These are phyloP conservation scores for Orbilia brochopaga DNA, from an alignment of 2,329 filamentous ascomycete species.

Conservation along the genomic window DNA sequence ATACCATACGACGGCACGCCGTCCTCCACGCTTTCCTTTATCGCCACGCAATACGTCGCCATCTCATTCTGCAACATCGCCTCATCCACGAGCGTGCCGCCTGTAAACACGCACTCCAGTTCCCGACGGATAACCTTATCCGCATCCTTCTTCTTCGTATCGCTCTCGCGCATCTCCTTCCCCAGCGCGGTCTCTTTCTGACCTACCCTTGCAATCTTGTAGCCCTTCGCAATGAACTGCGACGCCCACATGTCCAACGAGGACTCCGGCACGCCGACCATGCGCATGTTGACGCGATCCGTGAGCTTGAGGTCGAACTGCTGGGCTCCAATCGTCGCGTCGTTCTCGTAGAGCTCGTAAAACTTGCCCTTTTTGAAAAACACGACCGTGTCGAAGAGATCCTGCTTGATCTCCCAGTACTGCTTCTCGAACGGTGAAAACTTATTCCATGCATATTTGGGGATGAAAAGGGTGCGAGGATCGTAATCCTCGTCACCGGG, in stretches of 20 bases:
- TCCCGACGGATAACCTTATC: slow-evolving; percentile 95
- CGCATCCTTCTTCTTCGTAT: slow-evolving; percentile 71
- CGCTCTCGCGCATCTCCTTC: slow-evolving; percentile 98
- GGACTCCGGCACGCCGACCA: slow-evolving; percentile 96
- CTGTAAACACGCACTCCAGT: slow-evolving; percentile 86
- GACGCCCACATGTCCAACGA: slow-evolving; percentile 97
- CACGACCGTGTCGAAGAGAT: slow-evolving; percentile 95
- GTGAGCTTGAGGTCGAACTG: slow-evolving; percentile 97
- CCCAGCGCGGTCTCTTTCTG: slow-evolving; percentile 94
- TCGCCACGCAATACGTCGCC: slow-evolving; percentile 92
- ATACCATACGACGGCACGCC: slow-evolving; percentile 85
- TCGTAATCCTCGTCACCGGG: slow-evolving; percentile 86
- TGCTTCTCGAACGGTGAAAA: slow-evolving; percentile 97
- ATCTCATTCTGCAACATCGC: slow-evolving; percentile 98
- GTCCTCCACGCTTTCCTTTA: slow-evolving; percentile 73
- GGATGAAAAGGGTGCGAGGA: slow-evolving; percentile 86
- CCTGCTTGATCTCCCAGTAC: slow-evolving; percentile 99
- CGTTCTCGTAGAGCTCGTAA: slow-evolving; percentile 97
- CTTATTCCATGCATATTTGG: slow-evolving; percentile 75
- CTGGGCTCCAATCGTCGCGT: slow-evolving; percentile 91
- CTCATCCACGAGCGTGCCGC: slow-evolving; percentile 90
- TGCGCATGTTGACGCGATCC: slow-evolving; percentile 98
- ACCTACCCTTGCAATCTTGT: slow-evolving; percentile 94
- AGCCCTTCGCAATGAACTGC: slow-evolving; percentile 97
- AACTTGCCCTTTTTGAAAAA: slow-evolving; percentile 99